Base-by-base conservation (phyloP, 352 stramenopile species). In the Phytophthora colocasiae region DNA sequence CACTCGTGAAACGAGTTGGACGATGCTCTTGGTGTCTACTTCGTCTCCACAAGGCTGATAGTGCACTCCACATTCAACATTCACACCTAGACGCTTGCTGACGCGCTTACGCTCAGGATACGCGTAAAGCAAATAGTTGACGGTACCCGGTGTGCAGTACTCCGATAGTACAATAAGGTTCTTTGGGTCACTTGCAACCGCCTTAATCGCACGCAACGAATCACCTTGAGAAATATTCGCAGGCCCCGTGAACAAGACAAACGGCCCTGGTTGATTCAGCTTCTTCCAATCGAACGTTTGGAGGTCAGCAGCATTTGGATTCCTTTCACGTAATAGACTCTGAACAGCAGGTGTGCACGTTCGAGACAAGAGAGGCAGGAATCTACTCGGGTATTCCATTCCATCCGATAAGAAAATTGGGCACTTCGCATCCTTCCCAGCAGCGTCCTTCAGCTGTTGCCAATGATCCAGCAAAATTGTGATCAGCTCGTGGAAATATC, bases 121-220 rank as follows among this genome's bases (percentile, higher is more conserved):
- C 12, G 87, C 85, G 53, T 93, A 94, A 34, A 96, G 63, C 36
- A 81, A 80, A 62, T 95, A 94, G 62, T 94, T 96, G 29, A 95
- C 71, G 24, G 83, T 92, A 3, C 87, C 89, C 11, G 78, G 82
- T 12, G 83, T 93, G 56, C 87, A 94, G 51, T 89, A 78, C 55
- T 96, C 89, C 7, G 89, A 96, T 7, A 96, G 72, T 4, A 96
- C 87, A 14, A 96, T 81, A 2, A 96, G 73, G 48, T 96, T 96
- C 66, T 90, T 90, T 1, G 85, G 77, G 36, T 96, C 85, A 11
- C 58, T 82, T 3, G 85, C 85, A 31, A 81, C 57, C 0, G 75
- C 74, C 27, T 89, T 90, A 31, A 95, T 76, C 2, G 85, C 87
- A 47, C 80, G 75, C 17, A 79, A 65, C 12, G 89, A 93, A 48